Conservation (phyloP, 2,329 filamentous ascomycete species). For the Ophiostoma piceae region DNA sequence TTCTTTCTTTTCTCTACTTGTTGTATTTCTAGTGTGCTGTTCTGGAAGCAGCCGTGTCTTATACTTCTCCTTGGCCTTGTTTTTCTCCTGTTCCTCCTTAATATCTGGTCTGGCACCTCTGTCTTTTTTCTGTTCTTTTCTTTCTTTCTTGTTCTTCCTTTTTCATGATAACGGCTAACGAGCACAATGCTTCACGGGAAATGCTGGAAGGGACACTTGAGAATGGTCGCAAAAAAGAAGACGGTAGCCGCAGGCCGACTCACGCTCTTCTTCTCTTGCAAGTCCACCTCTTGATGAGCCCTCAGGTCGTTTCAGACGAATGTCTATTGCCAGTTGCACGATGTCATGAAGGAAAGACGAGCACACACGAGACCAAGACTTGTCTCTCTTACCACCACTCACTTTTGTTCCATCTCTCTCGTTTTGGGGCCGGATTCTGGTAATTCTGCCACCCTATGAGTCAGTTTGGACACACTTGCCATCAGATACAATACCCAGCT, state of each 20-base stretch:
- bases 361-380: neutral
- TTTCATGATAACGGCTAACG: slow-evolving; percentile 13
- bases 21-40: slow-evolving; percentile 20
- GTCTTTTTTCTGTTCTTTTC: slow-evolving; percentile 20
- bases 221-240: neutral
- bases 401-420: neutral
- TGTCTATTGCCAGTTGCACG: neutral
- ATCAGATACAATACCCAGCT: neutral
- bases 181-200: slow-evolving; percentile 14
- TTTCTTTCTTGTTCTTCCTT: slow-evolving; percentile 20
- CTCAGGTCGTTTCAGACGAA: slow-evolving; percentile 7
- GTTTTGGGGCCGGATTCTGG: neutral
- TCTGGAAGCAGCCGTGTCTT: slow-evolving; percentile 24
- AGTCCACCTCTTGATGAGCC: neutral
- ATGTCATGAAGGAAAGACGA: neutral
- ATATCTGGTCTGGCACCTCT: slow-evolving; percentile 15
- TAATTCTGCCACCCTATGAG: neutral
- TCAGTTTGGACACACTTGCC: neutral
- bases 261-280: slow-evolving; percentile 4
- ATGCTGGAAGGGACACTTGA: slow-evolving; percentile 14
- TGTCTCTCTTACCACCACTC: neutral
- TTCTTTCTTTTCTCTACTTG: slow-evolving; percentile 10
- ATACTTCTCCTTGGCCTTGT: neutral
- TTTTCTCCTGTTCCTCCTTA: slow-evolving; percentile 8
- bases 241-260: slow-evolving; percentile 21